These are phyloP conservation scores for Nemania serpens DNA, from an alignment of 2,329 filamentous ascomycete species.

Conservation along the genomic window DNA sequence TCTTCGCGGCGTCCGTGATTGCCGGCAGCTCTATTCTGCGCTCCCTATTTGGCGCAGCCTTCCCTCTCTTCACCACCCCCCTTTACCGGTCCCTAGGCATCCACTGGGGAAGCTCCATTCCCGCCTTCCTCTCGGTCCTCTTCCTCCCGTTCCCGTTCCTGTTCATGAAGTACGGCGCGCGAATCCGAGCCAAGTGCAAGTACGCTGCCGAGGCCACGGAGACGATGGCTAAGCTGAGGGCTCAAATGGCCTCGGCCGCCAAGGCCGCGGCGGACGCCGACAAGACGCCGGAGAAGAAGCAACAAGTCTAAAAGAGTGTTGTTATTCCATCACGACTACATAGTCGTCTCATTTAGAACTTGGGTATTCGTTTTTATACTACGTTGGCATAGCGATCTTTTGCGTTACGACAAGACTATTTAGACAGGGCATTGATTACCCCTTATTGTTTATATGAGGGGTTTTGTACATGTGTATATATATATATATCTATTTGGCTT, in stretches of 20 bases:
- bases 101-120: slow-evolving; percentile 76
- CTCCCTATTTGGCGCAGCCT: slow-evolving; percentile 63
- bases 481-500: slow-evolving; percentile 18
- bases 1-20: slow-evolving; percentile 70
- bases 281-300: slow-evolving; percentile 16
- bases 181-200: slow-evolving; percentile 69
- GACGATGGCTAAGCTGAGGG: slow-evolving; percentile 49
- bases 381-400: slow-evolving; percentile 25
- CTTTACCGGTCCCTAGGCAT: slow-evolving; percentile 67
- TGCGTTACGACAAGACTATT: slow-evolving; percentile 16
- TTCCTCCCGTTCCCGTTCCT: slow-evolving; percentile 77
- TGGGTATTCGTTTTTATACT: slow-evolving; percentile 8
- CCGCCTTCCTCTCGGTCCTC: slow-evolving; percentile 72
- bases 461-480: slow-evolving; percentile 12
- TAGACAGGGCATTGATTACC: slow-evolving; percentile 12
- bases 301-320: slow-evolving; percentile 13
- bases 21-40: slow-evolving; percentile 65
- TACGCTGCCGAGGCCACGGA: slow-evolving; percentile 65
- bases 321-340: slow-evolving; percentile 6
- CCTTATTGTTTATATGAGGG: slow-evolving; percentile 3
- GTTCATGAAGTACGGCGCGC: slow-evolving; percentile 72
- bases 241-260: slow-evolving; percentile 16
- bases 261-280: slow-evolving; percentile 13
- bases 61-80: slow-evolving; percentile 62
- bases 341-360: slow-evolving; percentile 15